Evolutionary conservation across 805 yeast genomes (phyloP).

Genomic region (Brettanomyces nanus): DNA sequence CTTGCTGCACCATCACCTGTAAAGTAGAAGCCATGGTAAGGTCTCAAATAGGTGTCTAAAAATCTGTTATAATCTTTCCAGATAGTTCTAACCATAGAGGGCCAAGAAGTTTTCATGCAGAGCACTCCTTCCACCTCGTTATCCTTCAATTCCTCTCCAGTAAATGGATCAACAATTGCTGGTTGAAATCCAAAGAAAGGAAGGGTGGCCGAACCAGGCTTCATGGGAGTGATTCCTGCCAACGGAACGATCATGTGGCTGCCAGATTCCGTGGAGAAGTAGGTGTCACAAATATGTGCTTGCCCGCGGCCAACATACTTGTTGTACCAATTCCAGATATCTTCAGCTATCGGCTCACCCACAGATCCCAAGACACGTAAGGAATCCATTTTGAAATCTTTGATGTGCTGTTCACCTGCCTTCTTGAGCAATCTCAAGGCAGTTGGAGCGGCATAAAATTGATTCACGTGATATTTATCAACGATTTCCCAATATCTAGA

Average conservation of each 20-base stretch:
- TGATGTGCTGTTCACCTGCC: constrained; percentile 60
- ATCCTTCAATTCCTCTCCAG: constrained; percentile 61
- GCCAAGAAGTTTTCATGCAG: constrained; percentile 70
- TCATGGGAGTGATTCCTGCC: constrained; percentile 70
- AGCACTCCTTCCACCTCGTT: constrained; percentile 76
- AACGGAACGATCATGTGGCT: constrained; percentile 71
- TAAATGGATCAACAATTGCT: constrained; percentile 62
- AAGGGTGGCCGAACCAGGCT: constrained; percentile 79
- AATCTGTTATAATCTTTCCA: constrained; percentile 69
- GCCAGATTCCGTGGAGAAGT: constrained; percentile 90
- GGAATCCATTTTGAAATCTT: constrained; percentile 52
- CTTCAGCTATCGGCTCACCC: constrained; percentile 82
- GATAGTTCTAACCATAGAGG: constrained; percentile 76
- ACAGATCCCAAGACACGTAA: constrained; percentile 72
- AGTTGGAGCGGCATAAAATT: constrained; percentile 80
- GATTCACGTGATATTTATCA: constrained; percentile 62
- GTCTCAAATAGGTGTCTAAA: constrained; percentile 74
- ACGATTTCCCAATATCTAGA: constrained; percentile 77
- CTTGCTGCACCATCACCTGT: constrained; percentile 89
- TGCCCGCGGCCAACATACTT: constrained; percentile 61
- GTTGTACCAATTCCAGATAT: constrained; percentile 82
- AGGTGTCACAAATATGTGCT: constrained; percentile 71
- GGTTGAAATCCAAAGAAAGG: constrained; percentile 80
- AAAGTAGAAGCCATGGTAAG: constrained; percentile 75
- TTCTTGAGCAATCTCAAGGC: constrained; percentile 70